Percentiles rank a stretch among this genome's conserved stretches.
Conservation (phyloP, 352 stramenopile species). For the Blastocystis sp. region DNA sequence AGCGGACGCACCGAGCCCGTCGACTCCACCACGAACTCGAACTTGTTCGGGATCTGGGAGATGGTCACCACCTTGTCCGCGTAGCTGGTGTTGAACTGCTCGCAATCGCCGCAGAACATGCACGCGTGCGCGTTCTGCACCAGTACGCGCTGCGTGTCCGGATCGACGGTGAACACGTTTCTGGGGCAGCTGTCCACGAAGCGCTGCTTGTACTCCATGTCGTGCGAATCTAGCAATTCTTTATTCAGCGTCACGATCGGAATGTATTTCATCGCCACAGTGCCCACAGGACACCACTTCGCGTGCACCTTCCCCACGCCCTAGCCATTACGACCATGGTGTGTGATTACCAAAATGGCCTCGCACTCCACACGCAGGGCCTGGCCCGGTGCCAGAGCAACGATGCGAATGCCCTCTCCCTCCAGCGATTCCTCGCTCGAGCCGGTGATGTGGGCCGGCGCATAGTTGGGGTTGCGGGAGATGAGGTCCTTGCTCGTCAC, state of each 20-base stretch:
- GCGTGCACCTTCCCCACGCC: slow-evolving; percentile 57
- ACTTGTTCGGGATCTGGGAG: slow-evolving; percentile 39
- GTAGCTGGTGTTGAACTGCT: slow-evolving; percentile 66
- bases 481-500: slow-evolving; percentile 66
- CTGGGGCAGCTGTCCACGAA: slow-evolving; percentile 45
- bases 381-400: slow-evolving; percentile 48
- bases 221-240: slow-evolving; percentile 47
- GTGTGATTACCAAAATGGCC: slow-evolving; percentile 28
- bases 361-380: slow-evolving; percentile 33
- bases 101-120: slow-evolving; percentile 68
- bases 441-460: slow-evolving; percentile 23
- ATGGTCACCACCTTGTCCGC: slow-evolving; percentile 66
- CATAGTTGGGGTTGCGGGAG: slow-evolving; percentile 48
- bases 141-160: slow-evolving; percentile 35
- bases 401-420: slow-evolving; percentile 57
- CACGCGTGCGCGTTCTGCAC: background rate
- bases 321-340: background rate
- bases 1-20: slow-evolving; percentile 45
- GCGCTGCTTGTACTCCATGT: slow-evolving; percentile 56
- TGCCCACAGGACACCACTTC: slow-evolving; percentile 60
- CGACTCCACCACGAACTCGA: slow-evolving; percentile 46
- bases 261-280: slow-evolving; percentile 60
- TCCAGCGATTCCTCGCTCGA: slow-evolving; percentile 3
- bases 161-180: slow-evolving; percentile 60
- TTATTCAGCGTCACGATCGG: slow-evolving; percentile 42